phyloP scores from a whole-genome alignment of 495 filamentous ascomycete species.

The Cercophora newfieldiana region DNA sequence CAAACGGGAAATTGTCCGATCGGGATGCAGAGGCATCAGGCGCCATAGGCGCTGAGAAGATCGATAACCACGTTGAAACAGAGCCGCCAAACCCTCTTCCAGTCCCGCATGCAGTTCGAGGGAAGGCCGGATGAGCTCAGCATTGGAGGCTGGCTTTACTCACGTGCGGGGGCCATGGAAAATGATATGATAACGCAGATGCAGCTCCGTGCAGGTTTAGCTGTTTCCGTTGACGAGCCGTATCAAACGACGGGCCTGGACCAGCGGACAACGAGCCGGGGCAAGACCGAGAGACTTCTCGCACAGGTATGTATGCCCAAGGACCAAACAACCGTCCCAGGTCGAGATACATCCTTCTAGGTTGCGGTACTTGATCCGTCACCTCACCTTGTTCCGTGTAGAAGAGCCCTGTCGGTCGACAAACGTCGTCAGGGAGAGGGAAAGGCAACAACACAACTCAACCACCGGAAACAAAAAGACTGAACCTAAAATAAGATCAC shows the following conservation, averaged over 20 bases:
- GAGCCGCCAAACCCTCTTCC: background rate
- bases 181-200: conserved; percentile 2
- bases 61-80: background rate
- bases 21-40: background rate
- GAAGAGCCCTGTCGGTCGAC: background rate
- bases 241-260: background rate
- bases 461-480: background rate
- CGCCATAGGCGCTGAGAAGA: background rate
- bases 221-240: background rate
- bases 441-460: background rate
- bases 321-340: background rate
- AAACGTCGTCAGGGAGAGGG: background rate
- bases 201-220: conserved; percentile 1
- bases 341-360: background rate
- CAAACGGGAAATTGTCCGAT: background rate
- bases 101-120: background rate
- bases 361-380: background rate
- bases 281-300: background rate
- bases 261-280: background rate
- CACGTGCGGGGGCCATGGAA: background rate
- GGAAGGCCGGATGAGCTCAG: background rate
- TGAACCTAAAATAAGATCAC: background rate
- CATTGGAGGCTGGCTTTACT: background rate
- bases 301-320: conserved; percentile 10
- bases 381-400: background rate